A percentile compares a stretch with the other conserved stretches of the same genome.
Evolutionary conservation across 2,329 filamentous ascomycete species (phyloP).

Genomic region (Aspergillus bombycis): DNA sequence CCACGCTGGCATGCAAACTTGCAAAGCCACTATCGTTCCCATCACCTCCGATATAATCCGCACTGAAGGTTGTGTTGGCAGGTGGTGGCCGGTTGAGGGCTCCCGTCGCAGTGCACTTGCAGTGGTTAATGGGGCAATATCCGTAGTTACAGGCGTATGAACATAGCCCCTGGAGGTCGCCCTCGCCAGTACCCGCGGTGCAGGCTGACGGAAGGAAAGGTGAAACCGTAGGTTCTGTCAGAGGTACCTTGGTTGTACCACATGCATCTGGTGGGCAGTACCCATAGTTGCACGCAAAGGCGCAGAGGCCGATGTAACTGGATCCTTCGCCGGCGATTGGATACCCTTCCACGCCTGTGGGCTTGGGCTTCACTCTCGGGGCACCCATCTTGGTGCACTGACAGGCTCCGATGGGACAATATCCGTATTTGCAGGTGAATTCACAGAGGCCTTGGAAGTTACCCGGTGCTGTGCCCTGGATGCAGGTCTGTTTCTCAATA

Average conservation of each 20-base stretch:
- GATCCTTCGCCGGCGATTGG: slow-evolving; percentile 13
- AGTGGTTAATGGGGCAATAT: not conserved
- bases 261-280: slow-evolving; percentile 15
- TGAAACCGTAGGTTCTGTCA: slow-evolving; percentile 14
- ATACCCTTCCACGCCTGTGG: slow-evolving; percentile 11
- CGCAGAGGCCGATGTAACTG: slow-evolving; percentile 20
- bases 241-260: slow-evolving; percentile 11
- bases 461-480: slow-evolving; percentile 22
- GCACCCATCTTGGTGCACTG: slow-evolving; percentile 9
- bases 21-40: slow-evolving; percentile 2
- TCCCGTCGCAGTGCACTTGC: not conserved
- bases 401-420: slow-evolving; percentile 25
- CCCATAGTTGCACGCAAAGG: slow-evolving; percentile 17
- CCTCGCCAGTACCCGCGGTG: not conserved
- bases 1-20: slow-evolving; percentile 4
- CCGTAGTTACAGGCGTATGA: slow-evolving; percentile 4
- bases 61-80: not conserved
- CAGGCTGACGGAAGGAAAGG: slow-evolving; percentile 12
- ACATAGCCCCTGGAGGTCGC: not conserved
- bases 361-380: not conserved
- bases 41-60: not conserved
- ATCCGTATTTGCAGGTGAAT: slow-evolving; percentile 30
- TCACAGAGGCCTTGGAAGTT: slow-evolving; percentile 28
- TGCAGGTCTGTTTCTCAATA: slow-evolving; percentile 21
- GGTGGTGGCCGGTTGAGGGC: not conserved